Evolutionary conservation across 2,329 filamentous ascomycete species (phyloP), one percentile per base, ranked within the genome.

Genomic region (Monosporascus sp.): DNA sequence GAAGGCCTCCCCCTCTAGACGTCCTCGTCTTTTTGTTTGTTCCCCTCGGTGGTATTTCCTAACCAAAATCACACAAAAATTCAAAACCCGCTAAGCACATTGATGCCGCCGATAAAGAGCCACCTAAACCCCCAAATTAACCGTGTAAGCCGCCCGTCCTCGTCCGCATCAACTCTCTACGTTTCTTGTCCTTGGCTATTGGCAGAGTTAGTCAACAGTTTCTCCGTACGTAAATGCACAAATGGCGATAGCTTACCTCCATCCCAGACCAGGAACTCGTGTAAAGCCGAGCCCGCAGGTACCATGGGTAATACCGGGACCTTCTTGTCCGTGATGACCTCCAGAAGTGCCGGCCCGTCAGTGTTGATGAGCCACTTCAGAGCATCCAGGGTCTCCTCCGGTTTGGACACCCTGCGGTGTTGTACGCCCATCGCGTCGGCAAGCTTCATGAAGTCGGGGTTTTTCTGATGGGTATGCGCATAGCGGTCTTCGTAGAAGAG

Each of bases 261-360:
- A 71, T 96, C 91, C 73, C 90, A 96, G 19, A 92, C 82, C 68
- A 97, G 79, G 75, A 97, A 97, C 73, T 97, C 94, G 69, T 97
- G 91, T 65, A 99, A 79, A 55, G 81, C 93, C 57, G 83, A 87
- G 38, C 94, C 94, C 40, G 84, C 87, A 3, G 93, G 93, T 47
- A 99, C 94, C 94, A 97, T 97, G 38, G 94, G 94, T 66, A 97
- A 76, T n/a, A 99, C 93, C 47, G 93, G 93, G 26, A 94, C 87
- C 82, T 94, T 88, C 76, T 87, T 87, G 72, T 97, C 94, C 4
- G 90, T 94, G 50, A 96, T 81, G 51, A 99, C 88, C 76, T 97
- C 93, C 56, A 99, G 79, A 59, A 97, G 81, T 41, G 92, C 92
- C 20, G 94, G 94, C n/a, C 93, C 94, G 31, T 97, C 89, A 6